Conservation (phyloP, 371 early-diverging fungal genomes). For the Apophysomyces elegans region DNA sequence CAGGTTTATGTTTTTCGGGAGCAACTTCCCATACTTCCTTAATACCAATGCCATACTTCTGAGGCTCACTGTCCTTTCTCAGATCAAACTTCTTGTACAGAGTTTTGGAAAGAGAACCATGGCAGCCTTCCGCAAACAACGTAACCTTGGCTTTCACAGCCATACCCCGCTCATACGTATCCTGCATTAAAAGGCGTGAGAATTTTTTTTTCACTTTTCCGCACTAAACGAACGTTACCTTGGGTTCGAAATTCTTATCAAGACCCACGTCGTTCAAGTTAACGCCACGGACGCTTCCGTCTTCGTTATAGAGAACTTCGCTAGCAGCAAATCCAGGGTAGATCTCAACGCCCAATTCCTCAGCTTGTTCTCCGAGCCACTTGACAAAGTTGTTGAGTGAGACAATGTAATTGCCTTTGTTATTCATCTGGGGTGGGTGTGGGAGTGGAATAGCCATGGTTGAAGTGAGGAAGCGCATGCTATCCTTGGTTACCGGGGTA, state of each 20-base stretch:
- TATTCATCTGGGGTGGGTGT: slow-evolving; percentile 96
- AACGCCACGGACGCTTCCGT: slow-evolving; percentile 92
- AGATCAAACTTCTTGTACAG: slow-evolving; percentile 87
- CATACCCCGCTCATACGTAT: slow-evolving; percentile 95
- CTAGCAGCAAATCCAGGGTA: slow-evolving; percentile 94
- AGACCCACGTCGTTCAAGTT: slow-evolving; percentile 97
- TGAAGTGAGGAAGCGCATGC: slow-evolving; percentile 86
- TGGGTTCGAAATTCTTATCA: slow-evolving; percentile 87
- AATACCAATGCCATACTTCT: slow-evolving; percentile 94
- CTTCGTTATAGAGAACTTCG: slow-evolving; percentile 89
- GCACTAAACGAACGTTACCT: slow-evolving; percentile 38
- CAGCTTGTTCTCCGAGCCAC: slow-evolving; percentile 98
- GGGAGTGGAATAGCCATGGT: slow-evolving; percentile 88
- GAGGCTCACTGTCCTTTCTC: slow-evolving; percentile 79
- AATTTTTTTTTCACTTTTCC: neutral
- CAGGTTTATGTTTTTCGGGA: slow-evolving; percentile 85
- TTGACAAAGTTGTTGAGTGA: slow-evolving; percentile 90
- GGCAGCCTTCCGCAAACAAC: slow-evolving; percentile 97
- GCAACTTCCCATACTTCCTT: slow-evolving; percentile 99
- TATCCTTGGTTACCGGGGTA: slow-evolving; percentile 86
- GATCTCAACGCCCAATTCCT: slow-evolving; percentile 94
- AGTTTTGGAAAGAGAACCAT: slow-evolving; percentile 93
- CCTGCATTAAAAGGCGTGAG: slow-evolving; percentile 37
- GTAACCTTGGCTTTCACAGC: slow-evolving; percentile 94
- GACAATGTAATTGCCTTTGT: slow-evolving; percentile 97